Evolutionary conservation across 1,284 basidiomycete genomes (phyloP).

Genomic region (Jaminaea rosea): DNA sequence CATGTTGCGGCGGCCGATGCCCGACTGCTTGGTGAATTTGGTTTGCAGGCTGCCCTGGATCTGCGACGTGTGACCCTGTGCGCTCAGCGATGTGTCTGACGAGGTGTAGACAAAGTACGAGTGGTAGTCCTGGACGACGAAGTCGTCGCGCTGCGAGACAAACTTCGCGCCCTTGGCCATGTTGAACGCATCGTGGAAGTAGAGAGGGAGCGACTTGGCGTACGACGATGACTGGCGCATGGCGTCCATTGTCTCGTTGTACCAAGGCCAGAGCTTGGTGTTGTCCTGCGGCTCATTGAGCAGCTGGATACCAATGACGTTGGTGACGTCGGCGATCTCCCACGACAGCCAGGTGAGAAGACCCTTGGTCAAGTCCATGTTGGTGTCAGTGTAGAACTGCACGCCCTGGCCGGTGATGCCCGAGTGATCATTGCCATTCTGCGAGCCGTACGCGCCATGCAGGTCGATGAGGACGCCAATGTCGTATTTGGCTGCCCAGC

Average conservation of each 20-base stretch:
- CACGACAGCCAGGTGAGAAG: constrained; percentile 57
- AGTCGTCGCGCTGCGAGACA: constrained; percentile 57
- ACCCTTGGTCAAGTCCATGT: constrained; percentile 58
- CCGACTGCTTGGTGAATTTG: constrained; percentile 18
- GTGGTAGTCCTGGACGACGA: constrained; percentile 68
- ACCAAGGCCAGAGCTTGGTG: constrained; percentile 36
- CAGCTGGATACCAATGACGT: constrained; percentile 65
- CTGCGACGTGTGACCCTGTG: constrained; percentile 33
- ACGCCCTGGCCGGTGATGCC: constrained; percentile 61
- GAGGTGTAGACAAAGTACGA: constrained; percentile 56
- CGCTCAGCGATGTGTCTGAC: constrained; percentile 24
- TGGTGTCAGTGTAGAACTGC: constrained; percentile 50
- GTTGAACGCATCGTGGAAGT: constrained; percentile 68
- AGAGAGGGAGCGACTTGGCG: constrained; percentile 57
- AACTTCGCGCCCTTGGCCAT: constrained; percentile 56
- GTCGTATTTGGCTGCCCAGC: constrained; percentile 58
- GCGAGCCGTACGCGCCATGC: constrained; percentile 64
- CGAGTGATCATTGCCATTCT: constrained; percentile 59
- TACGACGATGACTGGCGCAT: constrained; percentile 54
- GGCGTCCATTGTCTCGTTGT: constrained; percentile 51
- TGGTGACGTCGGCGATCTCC: constrained; percentile 58
- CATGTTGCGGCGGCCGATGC: constrained; percentile 53
- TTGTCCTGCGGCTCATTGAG: constrained; percentile 60
- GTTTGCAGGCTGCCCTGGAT: constrained; percentile 18
- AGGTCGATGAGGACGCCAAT: constrained; percentile 68